Percentiles rank a stretch among this genome's conserved stretches.
phyloP scores from a whole-genome alignment of 2,329 filamentous ascomycete genomes.

The Sporothrix euskadiensis region DNA sequence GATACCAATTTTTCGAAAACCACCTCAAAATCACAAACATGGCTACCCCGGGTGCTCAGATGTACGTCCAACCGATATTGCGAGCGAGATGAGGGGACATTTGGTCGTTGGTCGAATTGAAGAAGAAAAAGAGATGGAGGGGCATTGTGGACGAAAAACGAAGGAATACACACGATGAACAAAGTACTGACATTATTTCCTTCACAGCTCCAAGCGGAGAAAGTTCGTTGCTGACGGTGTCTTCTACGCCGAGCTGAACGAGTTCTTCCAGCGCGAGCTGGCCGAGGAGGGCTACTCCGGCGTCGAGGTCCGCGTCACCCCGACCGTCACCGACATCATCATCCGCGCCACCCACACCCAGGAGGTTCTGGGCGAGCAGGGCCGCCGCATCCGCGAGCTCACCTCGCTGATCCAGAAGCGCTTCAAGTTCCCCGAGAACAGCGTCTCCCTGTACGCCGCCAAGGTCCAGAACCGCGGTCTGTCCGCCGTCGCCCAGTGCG shows the following conservation, averaged over 20 bases:
- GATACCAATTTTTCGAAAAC: conserved; percentile 14
- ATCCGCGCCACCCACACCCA: conserved; percentile 99
- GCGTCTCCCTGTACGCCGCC: conserved; percentile 98
- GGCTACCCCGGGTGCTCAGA: conserved; percentile 62
- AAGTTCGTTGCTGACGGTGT: conserved; percentile 98
- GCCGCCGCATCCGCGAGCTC: conserved; percentile 99
- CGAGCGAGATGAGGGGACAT: background rate
- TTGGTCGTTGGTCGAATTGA: background rate
- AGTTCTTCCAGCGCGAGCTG: conserved; percentile 99
- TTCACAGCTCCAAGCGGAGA: conserved; percentile 78
- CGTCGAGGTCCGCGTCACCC: conserved; percentile 99
- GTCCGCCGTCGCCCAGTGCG: conserved; percentile 99
- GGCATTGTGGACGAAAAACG: background rate
- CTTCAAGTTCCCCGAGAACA: conserved; percentile 99
- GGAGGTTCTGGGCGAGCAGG: conserved; percentile 99
- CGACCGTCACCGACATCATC: conserved; percentile 99
- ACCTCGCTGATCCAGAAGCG: conserved; percentile 99
- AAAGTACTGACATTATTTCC: conserved; percentile 17
- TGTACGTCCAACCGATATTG: conserved; percentile 50
- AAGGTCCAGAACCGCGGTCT: conserved; percentile 99
- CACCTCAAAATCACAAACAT: conserved; percentile 45
- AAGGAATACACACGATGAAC: background rate
- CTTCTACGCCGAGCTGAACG: conserved; percentile 99
- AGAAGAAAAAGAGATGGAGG: background rate
- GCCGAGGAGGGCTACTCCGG: conserved; percentile 99